These are phyloP conservation scores for Dryas alaskensis DNA, from an alignment of 306 rosid genomes.

Conservation along the genomic window DNA sequence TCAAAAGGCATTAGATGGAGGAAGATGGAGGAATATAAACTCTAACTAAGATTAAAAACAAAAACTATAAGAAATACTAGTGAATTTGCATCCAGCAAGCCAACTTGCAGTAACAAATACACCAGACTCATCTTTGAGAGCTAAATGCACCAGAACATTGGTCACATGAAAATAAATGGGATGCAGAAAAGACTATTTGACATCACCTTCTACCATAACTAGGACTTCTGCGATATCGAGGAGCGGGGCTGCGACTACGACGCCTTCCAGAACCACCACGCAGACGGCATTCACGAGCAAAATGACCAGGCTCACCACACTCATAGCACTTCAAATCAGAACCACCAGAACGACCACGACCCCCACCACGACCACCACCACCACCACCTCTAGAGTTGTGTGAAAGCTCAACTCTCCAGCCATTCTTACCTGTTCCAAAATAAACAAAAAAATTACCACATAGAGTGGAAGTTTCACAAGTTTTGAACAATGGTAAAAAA, in stretches of 20 bases:
- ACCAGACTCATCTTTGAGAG: neutral
- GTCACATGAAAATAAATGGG: neutral
- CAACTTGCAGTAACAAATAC: neutral
- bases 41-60: neutral
- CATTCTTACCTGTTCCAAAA: conserved; percentile 74
- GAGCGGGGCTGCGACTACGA: conserved; percentile 82
- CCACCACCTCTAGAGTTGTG: conserved; percentile 94
- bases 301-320: conserved; percentile 99
- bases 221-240: conserved; percentile 90
- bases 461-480: neutral
- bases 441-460: neutral
- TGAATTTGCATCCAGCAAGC: neutral
- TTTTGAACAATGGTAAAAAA: neutral
- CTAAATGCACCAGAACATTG: neutral
- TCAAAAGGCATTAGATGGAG: conserved; percentile 12
- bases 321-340: conserved; percentile 97
- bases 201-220: conserved; percentile 92
- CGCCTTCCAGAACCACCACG: conserved; percentile 96
- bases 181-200: neutral
- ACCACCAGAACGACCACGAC: conserved; percentile 88
- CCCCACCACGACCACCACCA: conserved; percentile 67
- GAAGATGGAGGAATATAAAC: neutral
- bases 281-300: conserved; percentile 92
- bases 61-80: neutral
- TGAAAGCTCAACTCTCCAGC: conserved; percentile 98